Conservation (phyloP, 2,329 filamentous ascomycete genomes). For the Aspergillus proliferans region DNA sequence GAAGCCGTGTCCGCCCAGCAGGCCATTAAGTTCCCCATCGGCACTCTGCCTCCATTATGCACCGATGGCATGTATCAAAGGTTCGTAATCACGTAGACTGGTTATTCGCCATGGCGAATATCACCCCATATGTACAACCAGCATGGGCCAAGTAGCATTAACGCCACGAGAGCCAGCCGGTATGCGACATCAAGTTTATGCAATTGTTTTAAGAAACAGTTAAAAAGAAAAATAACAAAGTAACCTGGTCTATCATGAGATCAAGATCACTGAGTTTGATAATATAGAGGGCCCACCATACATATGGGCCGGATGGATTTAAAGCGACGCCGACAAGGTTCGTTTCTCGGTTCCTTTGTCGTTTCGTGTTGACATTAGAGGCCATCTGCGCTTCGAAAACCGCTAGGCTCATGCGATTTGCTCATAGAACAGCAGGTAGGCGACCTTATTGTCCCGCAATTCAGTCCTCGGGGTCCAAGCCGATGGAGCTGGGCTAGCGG, state of each 20-base stretch:
- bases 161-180: neutral
- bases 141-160: neutral
- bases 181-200: slow-evolving; percentile 1
- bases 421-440: slow-evolving; percentile 94
- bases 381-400: neutral
- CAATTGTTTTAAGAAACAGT: neutral
- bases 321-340: neutral
- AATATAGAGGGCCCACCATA: neutral
- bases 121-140: slow-evolving; percentile 3
- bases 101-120: neutral
- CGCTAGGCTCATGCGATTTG: slow-evolving; percentile 45
- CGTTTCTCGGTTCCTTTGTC: neutral
- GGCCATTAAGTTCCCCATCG: neutral
- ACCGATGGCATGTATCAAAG: neutral
- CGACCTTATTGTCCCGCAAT: slow-evolving; percentile 89
- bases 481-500: slow-evolving; percentile 50
- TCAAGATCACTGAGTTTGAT: neutral
- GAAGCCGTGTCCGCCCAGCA: neutral
- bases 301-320: neutral
- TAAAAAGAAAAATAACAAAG: neutral
- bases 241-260: neutral
- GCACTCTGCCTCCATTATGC: neutral
- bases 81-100: slow-evolving; percentile 2
- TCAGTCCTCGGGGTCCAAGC: slow-evolving; percentile 51
- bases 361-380: neutral